Evolutionary conservation across 1,284 basidiomycete genomes (phyloP).

Genomic region (Sparassis latifolia): DNA sequence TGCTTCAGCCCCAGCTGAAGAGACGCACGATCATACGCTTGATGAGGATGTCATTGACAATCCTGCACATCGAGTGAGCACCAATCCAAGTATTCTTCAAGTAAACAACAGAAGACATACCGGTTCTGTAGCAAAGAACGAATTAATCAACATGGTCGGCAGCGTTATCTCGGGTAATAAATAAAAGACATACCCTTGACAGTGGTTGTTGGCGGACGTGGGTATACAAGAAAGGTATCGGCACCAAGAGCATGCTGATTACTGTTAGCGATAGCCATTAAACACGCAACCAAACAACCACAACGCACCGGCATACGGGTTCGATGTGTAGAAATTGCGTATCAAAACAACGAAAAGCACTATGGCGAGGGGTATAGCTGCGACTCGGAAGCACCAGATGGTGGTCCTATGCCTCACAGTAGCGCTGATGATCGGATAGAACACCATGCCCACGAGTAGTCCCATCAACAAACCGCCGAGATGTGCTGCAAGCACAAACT

Average conservation of each 20-base stretch:
- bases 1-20: no score
- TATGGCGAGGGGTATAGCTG: constrained; percentile 69
- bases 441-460: constrained; percentile 70
- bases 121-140: constrained; percentile 27
- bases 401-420: constrained; percentile 70
- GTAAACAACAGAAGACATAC: constrained; percentile 12
- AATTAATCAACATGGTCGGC: no score
- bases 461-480: constrained; percentile 82
- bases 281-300: not conserved
- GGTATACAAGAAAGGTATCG: constrained; percentile 88
- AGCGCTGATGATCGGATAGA: constrained; percentile 86
- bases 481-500: constrained; percentile 42
- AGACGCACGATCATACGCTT: no score
- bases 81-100: not conserved
- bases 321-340: constrained; percentile 85
- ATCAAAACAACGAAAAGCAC: constrained; percentile 79
- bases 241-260: constrained; percentile 79
- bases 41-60: not conserved
- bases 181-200: constrained; percentile 47
- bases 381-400: constrained; percentile 68
- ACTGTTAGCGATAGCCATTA: not conserved
- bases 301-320: constrained; percentile 69
- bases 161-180: not conserved
- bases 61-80: not conserved
- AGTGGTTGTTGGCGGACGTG: constrained; percentile 68